Evolutionary conservation across 2,329 filamentous ascomycete genomes (phyloP).

Genomic region (Arachnopeziza araneosa): DNA sequence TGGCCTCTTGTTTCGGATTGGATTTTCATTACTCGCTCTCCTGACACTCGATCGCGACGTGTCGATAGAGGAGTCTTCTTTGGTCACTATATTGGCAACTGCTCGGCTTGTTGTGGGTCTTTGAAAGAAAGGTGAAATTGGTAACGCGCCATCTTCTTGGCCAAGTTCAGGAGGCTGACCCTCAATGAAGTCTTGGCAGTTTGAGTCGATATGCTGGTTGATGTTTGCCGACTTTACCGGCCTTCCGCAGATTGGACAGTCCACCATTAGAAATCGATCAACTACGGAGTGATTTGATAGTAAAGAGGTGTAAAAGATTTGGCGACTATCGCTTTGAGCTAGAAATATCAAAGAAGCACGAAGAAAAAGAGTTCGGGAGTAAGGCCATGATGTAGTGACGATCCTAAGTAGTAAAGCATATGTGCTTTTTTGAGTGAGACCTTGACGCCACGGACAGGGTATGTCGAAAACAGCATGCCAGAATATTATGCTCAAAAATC

Average conservation of each 20-base stretch:
- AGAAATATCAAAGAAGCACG: no score
- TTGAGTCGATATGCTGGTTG: constrained; percentile 8
- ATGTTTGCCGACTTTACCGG: constrained; percentile 7
- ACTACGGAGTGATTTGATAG: neutral
- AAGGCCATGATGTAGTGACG: no score
- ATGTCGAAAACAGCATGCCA: no score
- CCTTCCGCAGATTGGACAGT: constrained; percentile 7
- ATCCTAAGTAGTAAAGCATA: no score
- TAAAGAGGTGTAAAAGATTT: no score
- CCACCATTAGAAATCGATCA: constrained; percentile 3
- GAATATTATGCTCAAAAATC: no score
- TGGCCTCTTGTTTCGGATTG: constrained; percentile 7
- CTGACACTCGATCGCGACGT: constrained; percentile 2
- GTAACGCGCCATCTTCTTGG: neutral
- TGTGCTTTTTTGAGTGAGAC: no score
- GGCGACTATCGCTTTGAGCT: no score
- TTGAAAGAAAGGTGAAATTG: constrained; percentile 7
- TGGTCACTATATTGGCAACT: constrained; percentile 1
- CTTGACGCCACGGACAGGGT: no score
- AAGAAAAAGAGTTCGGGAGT: no score
- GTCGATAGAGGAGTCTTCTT: constrained; percentile 3
- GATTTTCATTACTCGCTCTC: constrained; percentile 4
- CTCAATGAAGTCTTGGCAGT: constrained; percentile 6
- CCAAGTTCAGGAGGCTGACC: constrained; percentile 1
- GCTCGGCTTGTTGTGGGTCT: constrained; percentile 3